Evolutionary conservation across 352 stramenopile species (phyloP), one percentile per base, ranked within the genome.

Genomic region (Pythium aquatile): DNA sequence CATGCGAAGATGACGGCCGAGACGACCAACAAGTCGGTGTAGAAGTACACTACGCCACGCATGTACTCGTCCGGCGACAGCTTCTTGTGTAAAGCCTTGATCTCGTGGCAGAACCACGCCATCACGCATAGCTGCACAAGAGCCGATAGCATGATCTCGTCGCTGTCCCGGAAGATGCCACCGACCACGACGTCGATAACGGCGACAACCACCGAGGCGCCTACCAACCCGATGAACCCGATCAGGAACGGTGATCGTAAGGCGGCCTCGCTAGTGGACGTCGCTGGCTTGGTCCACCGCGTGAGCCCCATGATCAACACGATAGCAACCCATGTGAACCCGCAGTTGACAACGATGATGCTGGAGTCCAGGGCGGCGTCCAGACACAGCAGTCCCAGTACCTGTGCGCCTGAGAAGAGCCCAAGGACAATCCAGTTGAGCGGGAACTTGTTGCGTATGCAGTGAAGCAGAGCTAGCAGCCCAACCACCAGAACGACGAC

Each of bases 41-140:
- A 82, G 51, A 96, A 92, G 72, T 84, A 91, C 52, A 71, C 58
- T 11, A 71, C 65, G 30, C 65, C 65, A 46, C 44, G 42, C 65
- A 71, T 71, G 58, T 71, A 76, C 65, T 72, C 65, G 58, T 73
- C 69, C n/a, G 69, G 69, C 28, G 69, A 55, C 61, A 73, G 62
- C 32, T 66, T 55, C 8, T 53, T 48, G 40, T 70, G 65, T 61
- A 69, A 69, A 20, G 47, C 35, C 16, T 42, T 20, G 7, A 63
- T 48, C 16, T 76, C 60, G 32, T 55, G 63, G 1, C 53, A 32
- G 40, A 76, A 73, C 69, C 69, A 76, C 3, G 65, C 33, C 48
- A 69, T 7, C 26, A 76, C 55, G 5, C 53, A n/a, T 0, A 73
- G 51, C 52, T 71, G 49, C 26, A 73, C 63, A 11, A 59, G 11